Evolutionary conservation across 768 basidiomycete genomes (phyloP).

Genomic region (Myochromella boudieri): DNA sequence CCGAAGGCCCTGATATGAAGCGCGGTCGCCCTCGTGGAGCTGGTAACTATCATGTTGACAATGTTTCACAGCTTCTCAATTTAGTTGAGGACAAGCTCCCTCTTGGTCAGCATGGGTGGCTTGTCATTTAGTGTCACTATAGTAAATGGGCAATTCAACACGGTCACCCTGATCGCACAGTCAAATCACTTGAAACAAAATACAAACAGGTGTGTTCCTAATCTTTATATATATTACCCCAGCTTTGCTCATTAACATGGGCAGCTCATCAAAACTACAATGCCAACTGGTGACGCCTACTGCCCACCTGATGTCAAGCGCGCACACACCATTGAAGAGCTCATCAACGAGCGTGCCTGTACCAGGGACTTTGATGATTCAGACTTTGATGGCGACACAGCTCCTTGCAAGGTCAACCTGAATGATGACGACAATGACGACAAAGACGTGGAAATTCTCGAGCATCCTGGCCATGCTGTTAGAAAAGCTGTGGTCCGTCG

Average conservation of each 20-base stretch:
- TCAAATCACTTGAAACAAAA: no score
- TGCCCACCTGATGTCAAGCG: constrained; percentile 6
- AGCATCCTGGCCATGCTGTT: no score
- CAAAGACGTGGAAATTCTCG: neutral
- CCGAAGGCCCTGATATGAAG: no score
- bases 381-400: no score
- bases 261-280: neutral
- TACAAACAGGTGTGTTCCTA: neutral
- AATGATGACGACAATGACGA: no score
- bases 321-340: constrained; percentile 1
- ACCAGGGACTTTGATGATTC: no score
- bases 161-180: constrained; percentile 8
- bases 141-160: constrained; percentile 17
- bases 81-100: constrained; percentile 16
- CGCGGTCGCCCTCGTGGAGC: no score
- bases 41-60: no score
- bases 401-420: neutral
- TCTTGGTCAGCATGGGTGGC: constrained; percentile 21
- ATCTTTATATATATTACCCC: neutral
- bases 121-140: constrained; percentile 9
- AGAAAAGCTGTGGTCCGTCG: constrained; percentile 1
- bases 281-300: constrained; percentile 5
- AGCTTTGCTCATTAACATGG: neutral
- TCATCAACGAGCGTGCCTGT: no score
- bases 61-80: no score